Evolutionary conservation across 2,329 filamentous ascomycete genomes (phyloP), one percentile per base, ranked within the genome.

Genomic region (Fusarium sp.): DNA sequence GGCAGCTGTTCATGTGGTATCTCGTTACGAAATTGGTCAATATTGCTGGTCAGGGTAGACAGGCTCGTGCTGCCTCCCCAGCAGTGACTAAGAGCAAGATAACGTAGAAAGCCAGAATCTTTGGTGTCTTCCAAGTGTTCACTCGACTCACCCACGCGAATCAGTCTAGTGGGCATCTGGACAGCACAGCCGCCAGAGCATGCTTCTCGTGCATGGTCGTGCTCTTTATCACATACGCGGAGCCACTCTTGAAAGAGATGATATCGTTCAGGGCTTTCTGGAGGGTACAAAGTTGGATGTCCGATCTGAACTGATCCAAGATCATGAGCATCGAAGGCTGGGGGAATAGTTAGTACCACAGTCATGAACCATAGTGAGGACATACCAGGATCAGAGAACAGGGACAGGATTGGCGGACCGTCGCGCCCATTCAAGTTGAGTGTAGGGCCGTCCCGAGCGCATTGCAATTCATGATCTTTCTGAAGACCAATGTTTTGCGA

Each of bases 71-170:
- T 26, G 7, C 67, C 45, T 10, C 68, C 68, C 68, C 65, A 69
- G 28, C 65, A 69, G 31, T 70, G 68, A 22, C 61, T 66, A 3
- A 66, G 24, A 5, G 66, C 61, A 33, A 60, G 4, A 42, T 66
- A 69, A 33, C 20, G 26, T 31, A 31, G 38, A 7, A 15, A 33
- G 22, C 38, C 11, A 41, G 52, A 20, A 5, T 24, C 38, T 24
- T 33, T 18, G 3, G 20, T 33, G 3, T 56, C 38, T 1, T 20
- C 12, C 22, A 56, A 44, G 8, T 14, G 8, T 5, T 44, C 38
- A 6, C 22, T 31, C 4, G 38, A 44, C 28, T 33, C 36, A 0
- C 26, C 52, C 20, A 56, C 52, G 8, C 20, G 28, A 28, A 56
- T 33, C 3, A 56, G 20, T n/a, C 52, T 44, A 9, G 20, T 56